Base-by-base conservation (phyloP, 2,329 filamentous ascomycete species). In the Botrytis cinerea region DNA sequence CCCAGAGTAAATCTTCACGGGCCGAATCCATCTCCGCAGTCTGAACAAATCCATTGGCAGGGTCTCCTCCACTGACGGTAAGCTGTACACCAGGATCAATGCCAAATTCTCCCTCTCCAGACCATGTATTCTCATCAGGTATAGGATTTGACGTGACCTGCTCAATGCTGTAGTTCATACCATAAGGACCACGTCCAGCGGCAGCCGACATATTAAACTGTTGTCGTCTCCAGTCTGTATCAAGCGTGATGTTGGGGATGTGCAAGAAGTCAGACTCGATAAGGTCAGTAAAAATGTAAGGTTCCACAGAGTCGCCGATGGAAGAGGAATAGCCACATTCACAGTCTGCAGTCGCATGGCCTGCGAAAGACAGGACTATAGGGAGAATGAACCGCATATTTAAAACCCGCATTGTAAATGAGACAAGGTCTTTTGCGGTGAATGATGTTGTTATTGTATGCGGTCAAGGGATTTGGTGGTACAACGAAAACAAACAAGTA, bases 211-310 rank as follows among this genome's bases (percentile, higher is more conserved):
- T 85, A 78, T 90, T 90, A 83, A 92, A 95, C 43, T 86, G 84
- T 80, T 94, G 92, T 22, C 87, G 85, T 40, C 83, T 80, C 93
- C 93, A 95, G 75, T 90, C 86, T 4, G 86, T 83, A 76, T 89
- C 84, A 7, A 83, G 78, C 25, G 84, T 82, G 64, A 88, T 82
- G 72, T 86, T 81, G 16, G 82, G 77, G 54, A 88, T 79, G 74
- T 88, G 87, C 4, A 89, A 83, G 79, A 95, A 95, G 82, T 95
- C 90, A 32, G 91, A 91, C 79, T 94, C 92, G 70, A 93, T 82
- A 18, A 90, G 80, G 74, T 94, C 89, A 3, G 91, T 93, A 80
- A 92, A 94, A 70, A 92, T 79, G 59, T 84, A 82, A 64, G 81
- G 78, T 43, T 83, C 82, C 63, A 82, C 38, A 28, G 74, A 60